phyloP scores from a whole-genome alignment of 139 green algal species.

The Ostreobium quekettii region DNA sequence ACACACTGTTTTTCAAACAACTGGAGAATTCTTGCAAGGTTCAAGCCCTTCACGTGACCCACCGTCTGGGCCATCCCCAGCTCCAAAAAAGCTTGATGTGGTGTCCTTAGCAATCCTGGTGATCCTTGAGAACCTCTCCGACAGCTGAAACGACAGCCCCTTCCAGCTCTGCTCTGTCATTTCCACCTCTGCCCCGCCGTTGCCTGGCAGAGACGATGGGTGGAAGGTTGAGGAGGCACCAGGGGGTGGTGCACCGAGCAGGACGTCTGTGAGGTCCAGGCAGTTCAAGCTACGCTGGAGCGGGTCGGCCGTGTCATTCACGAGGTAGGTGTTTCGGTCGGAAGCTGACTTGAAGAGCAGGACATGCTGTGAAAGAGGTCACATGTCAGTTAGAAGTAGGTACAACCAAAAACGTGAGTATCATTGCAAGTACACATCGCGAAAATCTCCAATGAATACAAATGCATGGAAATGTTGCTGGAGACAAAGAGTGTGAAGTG shows the following conservation, averaged over 20 bases:
- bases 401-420: no score
- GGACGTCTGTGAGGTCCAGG: slow-evolving; percentile 47
- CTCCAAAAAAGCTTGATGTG: slow-evolving; percentile 1
- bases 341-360: slow-evolving; percentile 41
- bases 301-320: slow-evolving; percentile 73
- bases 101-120: slow-evolving; percentile 2
- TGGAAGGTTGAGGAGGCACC: slow-evolving; percentile 36
- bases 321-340: slow-evolving; percentile 62
- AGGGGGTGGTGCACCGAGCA: slow-evolving; percentile 35
- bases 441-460: no score
- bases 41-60: no score
- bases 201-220: not conserved
- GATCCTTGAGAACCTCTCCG: slow-evolving; percentile 2
- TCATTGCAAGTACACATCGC: no score
- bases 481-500: no score
- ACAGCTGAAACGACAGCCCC: no score
- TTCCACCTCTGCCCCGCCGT: not conserved
- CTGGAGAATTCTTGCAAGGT: no score
- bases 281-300: slow-evolving; percentile 50
- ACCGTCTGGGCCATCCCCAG: not conserved
- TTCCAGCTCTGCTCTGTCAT: no score
- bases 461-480: no score
- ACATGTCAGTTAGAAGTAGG: no score
- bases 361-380: no score
- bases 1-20: no score